Evolutionary conservation across 306 rosid species (phyloP).

Genomic region (Delonix regia): DNA sequence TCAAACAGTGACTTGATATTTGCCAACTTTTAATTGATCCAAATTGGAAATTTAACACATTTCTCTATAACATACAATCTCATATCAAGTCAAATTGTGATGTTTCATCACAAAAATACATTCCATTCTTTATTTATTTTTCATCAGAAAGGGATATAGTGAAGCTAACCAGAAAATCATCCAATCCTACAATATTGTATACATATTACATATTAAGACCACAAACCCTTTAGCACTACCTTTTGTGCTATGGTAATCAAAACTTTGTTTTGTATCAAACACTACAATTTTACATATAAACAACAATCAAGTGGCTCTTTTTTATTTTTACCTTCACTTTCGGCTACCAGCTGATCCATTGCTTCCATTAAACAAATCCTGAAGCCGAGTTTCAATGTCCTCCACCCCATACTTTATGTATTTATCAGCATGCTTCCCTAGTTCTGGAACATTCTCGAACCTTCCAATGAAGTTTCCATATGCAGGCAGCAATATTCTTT

Average conservation of each 20-base stretch:
- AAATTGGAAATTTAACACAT: too few relatives aligned
- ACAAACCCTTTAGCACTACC: not conserved
- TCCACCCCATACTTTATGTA: conserved; percentile 59
- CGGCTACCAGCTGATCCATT: conserved; percentile 64
- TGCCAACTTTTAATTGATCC: too few relatives aligned
- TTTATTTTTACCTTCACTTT: conserved; percentile 43
- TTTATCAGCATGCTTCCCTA: conserved; percentile 63
- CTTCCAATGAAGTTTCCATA: conserved; percentile 69
- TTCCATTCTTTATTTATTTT: conserved; percentile 23
- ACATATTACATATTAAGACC: conserved; percentile 20
- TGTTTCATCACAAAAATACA: not conserved
- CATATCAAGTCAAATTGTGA: not conserved
- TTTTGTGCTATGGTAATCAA: conserved; percentile 18
- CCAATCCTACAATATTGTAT: conserved; percentile 8
- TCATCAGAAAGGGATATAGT: not conserved
- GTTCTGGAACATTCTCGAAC: conserved; percentile 59
- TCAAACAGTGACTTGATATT: too few relatives aligned
- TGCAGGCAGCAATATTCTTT: conserved; percentile 64
- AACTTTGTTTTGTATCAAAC: conserved; percentile 40
- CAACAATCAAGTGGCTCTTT: conserved; percentile 25
- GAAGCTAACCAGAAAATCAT: not conserved
- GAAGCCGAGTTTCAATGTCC: conserved; percentile 61
- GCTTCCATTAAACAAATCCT: conserved; percentile 60
- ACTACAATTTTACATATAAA: conserved; percentile 45
- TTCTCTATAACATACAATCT: not conserved